Percentiles rank a stretch among this genome's conserved stretches.
phyloP scores from a whole-genome alignment of 1,139 yeast genomes.

The Lodderomyces elongisporus region DNA sequence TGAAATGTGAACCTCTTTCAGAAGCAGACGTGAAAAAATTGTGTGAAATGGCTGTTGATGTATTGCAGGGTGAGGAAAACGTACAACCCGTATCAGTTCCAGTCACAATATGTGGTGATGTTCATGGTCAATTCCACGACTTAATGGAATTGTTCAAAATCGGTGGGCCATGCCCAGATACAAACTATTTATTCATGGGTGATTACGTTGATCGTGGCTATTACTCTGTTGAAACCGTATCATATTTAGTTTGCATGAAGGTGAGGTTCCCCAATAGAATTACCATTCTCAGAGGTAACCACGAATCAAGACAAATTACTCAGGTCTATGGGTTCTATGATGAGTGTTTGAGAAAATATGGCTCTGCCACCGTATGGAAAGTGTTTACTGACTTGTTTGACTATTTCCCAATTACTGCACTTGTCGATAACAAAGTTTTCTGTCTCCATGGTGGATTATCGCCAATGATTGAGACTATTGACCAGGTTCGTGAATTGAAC shows the following conservation, averaged over 20 bases:
- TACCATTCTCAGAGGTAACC: conserved; percentile 92
- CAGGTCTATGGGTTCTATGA: conserved; percentile 98
- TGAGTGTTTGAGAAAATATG: conserved; percentile 93
- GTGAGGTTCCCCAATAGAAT: conserved; percentile 91
- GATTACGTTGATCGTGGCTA: conserved; percentile 98
- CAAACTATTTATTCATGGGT: conserved; percentile 80
- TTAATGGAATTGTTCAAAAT: conserved; percentile 84
- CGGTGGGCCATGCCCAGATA: conserved; percentile 86
- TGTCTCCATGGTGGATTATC: conserved; percentile 97
- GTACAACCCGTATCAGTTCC: conserved; percentile 95
- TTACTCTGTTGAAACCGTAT: conserved; percentile 87
- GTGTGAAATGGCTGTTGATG: conserved; percentile 89
- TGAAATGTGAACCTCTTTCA: conserved; percentile 75
- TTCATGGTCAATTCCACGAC: conserved; percentile 97
- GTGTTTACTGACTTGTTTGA: conserved; percentile 75
- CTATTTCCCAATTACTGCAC: conserved; percentile 88
- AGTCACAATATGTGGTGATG: conserved; percentile 95
- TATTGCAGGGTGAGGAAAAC: conserved; percentile 84
- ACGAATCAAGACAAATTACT: conserved; percentile 94
- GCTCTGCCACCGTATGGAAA: conserved; percentile 93
- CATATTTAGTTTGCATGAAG: conserved; percentile 86
- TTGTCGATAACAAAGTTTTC: conserved; percentile 83
- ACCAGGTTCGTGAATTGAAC: conserved; percentile 82
- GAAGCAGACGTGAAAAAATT: conserved; percentile 79
- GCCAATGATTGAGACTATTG: conserved; percentile 86